Evolutionary conservation across 306 rosid genomes (phyloP).

Genomic region (Chamaecrista fasciculata): DNA sequence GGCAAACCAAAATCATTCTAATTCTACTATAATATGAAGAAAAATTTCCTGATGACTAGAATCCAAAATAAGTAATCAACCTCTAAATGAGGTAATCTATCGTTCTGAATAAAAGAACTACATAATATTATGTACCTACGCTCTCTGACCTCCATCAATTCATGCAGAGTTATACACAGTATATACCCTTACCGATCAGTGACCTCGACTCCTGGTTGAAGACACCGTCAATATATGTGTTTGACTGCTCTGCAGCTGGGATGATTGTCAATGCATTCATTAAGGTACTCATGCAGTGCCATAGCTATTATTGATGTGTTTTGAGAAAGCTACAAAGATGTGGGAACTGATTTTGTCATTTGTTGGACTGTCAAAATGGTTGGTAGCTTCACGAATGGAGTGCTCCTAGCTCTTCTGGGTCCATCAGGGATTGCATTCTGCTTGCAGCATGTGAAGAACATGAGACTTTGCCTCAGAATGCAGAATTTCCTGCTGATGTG

Average conservation of each 20-base stretch:
- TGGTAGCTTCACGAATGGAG: constrained; percentile 78
- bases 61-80: not conserved
- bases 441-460: constrained; percentile 99
- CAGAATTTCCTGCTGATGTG: constrained; percentile 97
- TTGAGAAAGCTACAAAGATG: constrained; percentile 3
- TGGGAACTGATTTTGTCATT: constrained; percentile 23
- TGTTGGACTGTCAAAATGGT: constrained; percentile 26
- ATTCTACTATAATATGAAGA: constrained; percentile 14
- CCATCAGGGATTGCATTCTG: constrained; percentile 89
- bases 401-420: constrained; percentile 68
- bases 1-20: not conserved
- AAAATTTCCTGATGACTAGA: constrained; percentile 12
- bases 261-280: constrained; percentile 75
- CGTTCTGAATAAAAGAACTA: not conserved
- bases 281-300: constrained; percentile 54
- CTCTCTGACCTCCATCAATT: constrained; percentile 6
- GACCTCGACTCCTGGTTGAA: constrained; percentile 98
- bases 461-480: constrained; percentile 97
- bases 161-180: constrained; percentile 93
- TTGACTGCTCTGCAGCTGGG: constrained; percentile 99
- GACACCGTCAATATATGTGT: constrained; percentile 96
- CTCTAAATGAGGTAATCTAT: not conserved
- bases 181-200: constrained; percentile 82
- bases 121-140: constrained; percentile 19
- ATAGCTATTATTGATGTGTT: constrained; percentile 12